Evolutionary conservation across 495 filamentous ascomycete genomes (phyloP).

Genomic region (Penicillium lividum): DNA sequence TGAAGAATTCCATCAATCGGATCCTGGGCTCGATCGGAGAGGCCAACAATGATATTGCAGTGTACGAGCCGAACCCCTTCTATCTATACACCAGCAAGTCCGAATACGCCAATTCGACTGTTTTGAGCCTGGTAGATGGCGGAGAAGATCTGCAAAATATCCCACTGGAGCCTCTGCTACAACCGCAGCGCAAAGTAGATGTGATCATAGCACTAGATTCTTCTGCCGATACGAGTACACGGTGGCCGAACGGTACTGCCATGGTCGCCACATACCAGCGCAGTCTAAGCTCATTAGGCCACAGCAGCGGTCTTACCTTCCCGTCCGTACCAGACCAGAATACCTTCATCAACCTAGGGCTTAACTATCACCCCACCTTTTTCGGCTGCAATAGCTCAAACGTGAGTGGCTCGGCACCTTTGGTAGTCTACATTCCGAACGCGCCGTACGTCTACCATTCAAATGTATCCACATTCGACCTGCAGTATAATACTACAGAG

Average conservation of each 20-base stretch:
- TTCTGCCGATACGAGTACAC: conserved; percentile 72
- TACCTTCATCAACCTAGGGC: conserved; percentile 82
- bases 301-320: conserved; percentile 81
- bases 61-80: conserved; percentile 86
- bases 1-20: conserved; percentile 51
- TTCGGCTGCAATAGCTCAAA: conserved; percentile 85
- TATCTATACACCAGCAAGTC: conserved; percentile 62
- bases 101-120: conserved; percentile 51
- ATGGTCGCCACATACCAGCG: conserved; percentile 84
- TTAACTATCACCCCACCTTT: conserved; percentile 86
- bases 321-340: conserved; percentile 77
- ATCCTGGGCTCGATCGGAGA: conserved; percentile 57
- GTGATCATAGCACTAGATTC: conserved; percentile 91
- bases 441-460: conserved; percentile 69
- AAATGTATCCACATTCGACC: conserved; percentile 70
- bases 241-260: conserved; percentile 87
- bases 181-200: conserved; percentile 75
- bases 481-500: conserved; percentile 54
- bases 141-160: conserved; percentile 90
- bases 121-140: conserved; percentile 82
- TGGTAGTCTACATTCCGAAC: conserved; percentile 90
- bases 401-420: conserved; percentile 51
- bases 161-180: conserved; percentile 81
- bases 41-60: conserved; percentile 73
- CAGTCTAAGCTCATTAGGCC: conserved; percentile 51